A percentile compares a stretch with the other conserved stretches of the same genome.
Evolutionary conservation across 371 early-diverging fungal genomes (phyloP).

Genomic region (Mucor sp.): DNA sequence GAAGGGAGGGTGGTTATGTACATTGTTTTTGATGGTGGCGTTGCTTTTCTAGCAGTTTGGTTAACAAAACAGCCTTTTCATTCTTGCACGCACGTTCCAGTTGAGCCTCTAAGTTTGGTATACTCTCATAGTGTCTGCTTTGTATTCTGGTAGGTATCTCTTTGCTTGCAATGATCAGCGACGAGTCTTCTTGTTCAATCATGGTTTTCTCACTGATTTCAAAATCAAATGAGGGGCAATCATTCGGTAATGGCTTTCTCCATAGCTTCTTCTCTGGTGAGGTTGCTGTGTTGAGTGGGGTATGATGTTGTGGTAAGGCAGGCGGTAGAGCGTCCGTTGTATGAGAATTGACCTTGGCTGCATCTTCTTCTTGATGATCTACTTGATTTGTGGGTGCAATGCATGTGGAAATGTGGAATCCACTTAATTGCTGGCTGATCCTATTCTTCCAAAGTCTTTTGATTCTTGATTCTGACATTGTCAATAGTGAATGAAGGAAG

Average conservation of each 20-base stretch:
- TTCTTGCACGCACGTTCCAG: slow-evolving; percentile 17
- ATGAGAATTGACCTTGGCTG: not conserved
- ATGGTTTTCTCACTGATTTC: slow-evolving; percentile 4
- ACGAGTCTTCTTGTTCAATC: not conserved
- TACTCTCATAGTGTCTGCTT: slow-evolving; percentile 19
- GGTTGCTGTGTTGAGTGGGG: not conserved
- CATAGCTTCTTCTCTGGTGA: slow-evolving; percentile 3
- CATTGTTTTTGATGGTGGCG: not conserved
- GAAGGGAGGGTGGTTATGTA: not conserved
- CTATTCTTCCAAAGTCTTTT: slow-evolving; percentile 19
- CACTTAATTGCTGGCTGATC: slow-evolving; percentile 6
- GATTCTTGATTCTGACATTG: slow-evolving; percentile 14
- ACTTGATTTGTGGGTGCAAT: slow-evolving; percentile 6
- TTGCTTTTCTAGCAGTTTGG: slow-evolving; percentile 15
- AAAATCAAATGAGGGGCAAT: slow-evolving; percentile 20
- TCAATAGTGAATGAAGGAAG: not conserved
- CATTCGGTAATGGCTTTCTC: slow-evolving; percentile 24
- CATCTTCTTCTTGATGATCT: not conserved
- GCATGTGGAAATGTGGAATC: not conserved
- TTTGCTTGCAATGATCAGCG: not conserved
- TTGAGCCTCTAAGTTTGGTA: slow-evolving; percentile 15
- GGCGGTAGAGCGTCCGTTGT: not conserved
- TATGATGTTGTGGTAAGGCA: not conserved
- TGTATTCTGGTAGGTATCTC: slow-evolving; percentile 20
- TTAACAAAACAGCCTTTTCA: slow-evolving; percentile 12